Base-by-base conservation (phyloP, 1,284 basidiomycete species). In the Porphyrellus sp. region DNA sequence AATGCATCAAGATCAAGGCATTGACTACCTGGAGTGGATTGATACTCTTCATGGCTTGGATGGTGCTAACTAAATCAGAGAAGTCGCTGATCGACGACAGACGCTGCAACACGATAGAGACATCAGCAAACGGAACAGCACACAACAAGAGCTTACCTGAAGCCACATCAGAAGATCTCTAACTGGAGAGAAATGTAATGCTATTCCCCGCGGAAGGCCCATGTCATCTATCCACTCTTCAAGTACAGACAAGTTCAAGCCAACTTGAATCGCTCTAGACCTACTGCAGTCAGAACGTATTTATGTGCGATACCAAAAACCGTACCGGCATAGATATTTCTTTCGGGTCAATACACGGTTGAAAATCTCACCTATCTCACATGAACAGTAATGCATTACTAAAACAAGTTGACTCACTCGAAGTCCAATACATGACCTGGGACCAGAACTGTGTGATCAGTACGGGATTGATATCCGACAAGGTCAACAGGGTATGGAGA, bases 361-460 rank as follows among this genome's bases (percentile, higher is more conserved):
- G 75, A 98, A 99, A 28, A 93, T 80, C 74, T 99, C 96, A 70
- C 91, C 87, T 90, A 59, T 52, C 31, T 49, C 55, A 18, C 53
- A 46, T 63, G 12, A 63, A 53, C 23, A 61, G 20, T 24, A 48
- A 34, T 41, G 5, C 45, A 41, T 9, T 18, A 4, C 8, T n/a
- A 33, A 46, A 43, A 13, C 5, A 4, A 33, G 31, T n/a, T 8
- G 1, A 60, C 85, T 69, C 69, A 89, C 89, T 89, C 24, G 86
- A 82, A 43, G 86, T 86, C 93, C 93, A 96, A 66, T 93, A 96
- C 74, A 95, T 86, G 18, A 97, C 85, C 72, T 99, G 96, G 1
- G 93, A 96, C 81, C 95, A 95, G 40, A 93, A 79, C 68, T 99
- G 96, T 15, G 90, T 85, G 54, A 89, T 87, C 41, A 98, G 77